Evolutionary conservation across 2,329 filamentous ascomycete genomes (phyloP), one percentile per base, ranked within the genome.

Genomic region (Aspergillus tamarii): DNA sequence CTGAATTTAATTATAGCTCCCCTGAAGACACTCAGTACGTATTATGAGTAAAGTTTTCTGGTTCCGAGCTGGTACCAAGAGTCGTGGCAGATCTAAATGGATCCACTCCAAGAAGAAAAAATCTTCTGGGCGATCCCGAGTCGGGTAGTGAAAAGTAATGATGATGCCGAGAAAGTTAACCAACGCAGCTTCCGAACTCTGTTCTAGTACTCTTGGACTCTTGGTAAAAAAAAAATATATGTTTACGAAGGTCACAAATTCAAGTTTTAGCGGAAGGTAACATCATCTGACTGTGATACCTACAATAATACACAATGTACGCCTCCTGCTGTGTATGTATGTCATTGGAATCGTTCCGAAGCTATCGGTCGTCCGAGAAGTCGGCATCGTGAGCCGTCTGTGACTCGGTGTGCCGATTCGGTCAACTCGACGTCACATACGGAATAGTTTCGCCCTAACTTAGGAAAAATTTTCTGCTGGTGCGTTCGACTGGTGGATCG

Each of bases 121-220:
- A 26, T 43, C 26, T 63, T 63, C 52, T 60, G 50, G 57, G 57
- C 57, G 57, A 60, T 60, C 57, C 26, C 61, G 41, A 48, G n/a
- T 26, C 52, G 52, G 52, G 32, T 8, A 55, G 52, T 12, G 16
- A 19, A n/a, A 34, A 4, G 30, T 12, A 54, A 54, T 14, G 7
- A 23, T 14, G 21, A 39, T 55, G 32, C 34, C 52, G 34, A 36
- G 16, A 39, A 55, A 39, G 52, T 39, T 19, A 53, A 34, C 28
- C 9, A 5, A 34, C 2, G 19, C 23, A n/a, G 21, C 48, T 21
- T 32, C 28, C 10, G 28, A 52, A n/a, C 48, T n/a, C 19, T 34
- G 19, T 34, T 6, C 32, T 11, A 34, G 11, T 34, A 34, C 14
- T 6, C 34, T 16, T 16, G 34, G 16, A 16, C 5, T 14, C 14